Percentiles rank a stretch among this genome's conserved stretches.
Conservation (phyloP, 2,329 filamentous ascomycete species). For the Blastomyces percursus region DNA sequence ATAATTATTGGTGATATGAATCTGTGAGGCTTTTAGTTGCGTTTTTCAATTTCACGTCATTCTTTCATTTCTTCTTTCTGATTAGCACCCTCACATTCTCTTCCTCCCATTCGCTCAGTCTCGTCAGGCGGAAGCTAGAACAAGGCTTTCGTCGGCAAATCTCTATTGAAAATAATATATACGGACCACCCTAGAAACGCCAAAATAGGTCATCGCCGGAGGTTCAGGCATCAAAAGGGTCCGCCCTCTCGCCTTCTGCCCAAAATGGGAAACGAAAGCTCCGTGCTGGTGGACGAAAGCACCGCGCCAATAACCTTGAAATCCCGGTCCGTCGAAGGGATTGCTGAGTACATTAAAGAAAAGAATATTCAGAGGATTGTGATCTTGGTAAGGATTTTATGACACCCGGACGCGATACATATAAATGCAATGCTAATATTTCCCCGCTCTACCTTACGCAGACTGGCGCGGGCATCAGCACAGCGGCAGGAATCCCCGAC, state of each 20-base stretch:
- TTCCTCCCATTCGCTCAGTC: background rate
- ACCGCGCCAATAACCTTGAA: constrained; percentile 54
- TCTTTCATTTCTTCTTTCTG: background rate
- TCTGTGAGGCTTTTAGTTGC: background rate
- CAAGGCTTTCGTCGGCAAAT: background rate
- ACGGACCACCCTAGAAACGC: background rate
- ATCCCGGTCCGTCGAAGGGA: constrained; percentile 56
- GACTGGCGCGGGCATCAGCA: constrained; percentile 72
- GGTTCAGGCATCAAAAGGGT: constrained; percentile 16
- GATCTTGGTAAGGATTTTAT: constrained; percentile 52
- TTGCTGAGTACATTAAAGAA: constrained; percentile 70
- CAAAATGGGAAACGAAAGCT: constrained; percentile 77
- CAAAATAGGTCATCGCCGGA: constrained; percentile 19
- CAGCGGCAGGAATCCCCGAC: constrained; percentile 64
- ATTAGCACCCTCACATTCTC: background rate
- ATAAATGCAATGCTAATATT: constrained; percentile 1
- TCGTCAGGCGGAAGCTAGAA: background rate
- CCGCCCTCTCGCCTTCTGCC: constrained; percentile 12
- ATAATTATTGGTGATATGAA: background rate
- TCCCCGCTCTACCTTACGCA: constrained; percentile 16
- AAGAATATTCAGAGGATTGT: constrained; percentile 61
- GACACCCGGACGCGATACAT: background rate
- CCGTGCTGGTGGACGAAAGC: constrained; percentile 53
- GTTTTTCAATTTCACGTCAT: background rate
- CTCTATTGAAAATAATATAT: background rate